Evolutionary conservation across 805 yeast genomes (phyloP), one percentile per base, ranked within the genome.

Genomic region (Candida palmyrensis): DNA sequence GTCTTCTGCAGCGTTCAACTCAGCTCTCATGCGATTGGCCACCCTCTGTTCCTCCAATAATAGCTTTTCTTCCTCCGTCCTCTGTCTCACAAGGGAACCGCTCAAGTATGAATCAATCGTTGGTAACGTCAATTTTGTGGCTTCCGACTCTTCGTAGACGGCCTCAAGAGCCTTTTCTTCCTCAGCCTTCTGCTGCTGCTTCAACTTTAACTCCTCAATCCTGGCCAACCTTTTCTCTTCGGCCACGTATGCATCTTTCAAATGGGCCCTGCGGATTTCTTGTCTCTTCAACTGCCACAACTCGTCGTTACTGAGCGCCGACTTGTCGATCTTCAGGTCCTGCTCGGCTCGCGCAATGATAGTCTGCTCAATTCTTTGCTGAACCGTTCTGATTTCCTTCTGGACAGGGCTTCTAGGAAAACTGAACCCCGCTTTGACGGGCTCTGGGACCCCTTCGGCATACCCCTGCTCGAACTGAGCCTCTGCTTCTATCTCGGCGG

Each of bases 91-190:
- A 39, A 87, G 60, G 11, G 90, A 84, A 2, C 84, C 85, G 15
- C 71, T 55, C 39, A 85, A 57, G 42, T 77, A 68, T 24, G 72
- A 68, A 47, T 82, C 87, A 37, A 88, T 66, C 2, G 95, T 82
- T 29, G 96, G 96, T 32, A 86, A 65, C 1, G 95, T 85, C 48
- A 81, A 71, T 47, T 67, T 63, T 30, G 76, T 68, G 16, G 86
- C 80, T 32, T 65, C 68, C 5, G 73, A 57, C 42, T 68, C 70
- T 34, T 69, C 71, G 33, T 62, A 52, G 22, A 53, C 50, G 19
- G 37, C 36, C 16, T 63, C 62, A 24, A 42, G 44, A 23, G 47
- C 45, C 30, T 47, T 44, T 33, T 55, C 45, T 29, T 52, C 55
- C 26, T 47, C 44, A 18, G 43, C 40, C 27, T 53, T 59, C 42